A percentile compares a stretch with the other conserved stretches of the same genome.
These are phyloP conservation scores for Schizochytrium sp. DNA, from an alignment of 108 stramenopile species.

Conservation along the genomic window DNA sequence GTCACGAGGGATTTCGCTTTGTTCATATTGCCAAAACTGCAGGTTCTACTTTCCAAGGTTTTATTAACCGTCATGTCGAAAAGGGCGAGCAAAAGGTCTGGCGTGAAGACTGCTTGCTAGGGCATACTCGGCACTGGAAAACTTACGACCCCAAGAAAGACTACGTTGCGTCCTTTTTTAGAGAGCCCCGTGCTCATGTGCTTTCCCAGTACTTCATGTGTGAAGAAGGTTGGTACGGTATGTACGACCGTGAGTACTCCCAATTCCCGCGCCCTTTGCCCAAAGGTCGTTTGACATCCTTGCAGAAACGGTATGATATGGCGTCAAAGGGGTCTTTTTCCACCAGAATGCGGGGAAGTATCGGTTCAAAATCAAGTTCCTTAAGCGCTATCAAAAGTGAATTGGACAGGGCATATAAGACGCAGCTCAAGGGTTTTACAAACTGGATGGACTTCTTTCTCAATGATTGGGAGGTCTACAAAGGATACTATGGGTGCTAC, in stretches of 20 bases:
- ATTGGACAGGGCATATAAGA: too few relatives aligned
- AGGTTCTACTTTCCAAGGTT: background rate
- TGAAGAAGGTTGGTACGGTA: background rate
- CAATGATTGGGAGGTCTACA: background rate
- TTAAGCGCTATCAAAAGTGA: background rate
- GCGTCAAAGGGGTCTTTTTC: too few relatives aligned
- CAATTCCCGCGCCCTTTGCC: background rate
- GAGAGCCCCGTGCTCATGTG: background rate
- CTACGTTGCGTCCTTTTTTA: background rate
- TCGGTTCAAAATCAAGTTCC: background rate
- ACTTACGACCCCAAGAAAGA: conserved; percentile 1
- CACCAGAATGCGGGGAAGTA: too few relatives aligned
- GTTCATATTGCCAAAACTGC: conserved; percentile 1
- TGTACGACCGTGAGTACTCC: background rate
- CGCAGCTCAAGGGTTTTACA: background rate
- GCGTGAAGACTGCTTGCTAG: background rate
- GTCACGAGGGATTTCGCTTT: background rate
- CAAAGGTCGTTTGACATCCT: background rate
- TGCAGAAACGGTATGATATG: too few relatives aligned
- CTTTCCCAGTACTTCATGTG: conserved; percentile 24
- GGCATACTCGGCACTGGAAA: background rate
- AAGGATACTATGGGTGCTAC: conserved; percentile 14
- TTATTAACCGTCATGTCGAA: background rate
- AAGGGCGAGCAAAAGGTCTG: background rate
- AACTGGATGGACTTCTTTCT: conserved; percentile 7